Conservation (phyloP, 495 filamentous ascomycete species). For the Podospora pseudoanserina region DNA sequence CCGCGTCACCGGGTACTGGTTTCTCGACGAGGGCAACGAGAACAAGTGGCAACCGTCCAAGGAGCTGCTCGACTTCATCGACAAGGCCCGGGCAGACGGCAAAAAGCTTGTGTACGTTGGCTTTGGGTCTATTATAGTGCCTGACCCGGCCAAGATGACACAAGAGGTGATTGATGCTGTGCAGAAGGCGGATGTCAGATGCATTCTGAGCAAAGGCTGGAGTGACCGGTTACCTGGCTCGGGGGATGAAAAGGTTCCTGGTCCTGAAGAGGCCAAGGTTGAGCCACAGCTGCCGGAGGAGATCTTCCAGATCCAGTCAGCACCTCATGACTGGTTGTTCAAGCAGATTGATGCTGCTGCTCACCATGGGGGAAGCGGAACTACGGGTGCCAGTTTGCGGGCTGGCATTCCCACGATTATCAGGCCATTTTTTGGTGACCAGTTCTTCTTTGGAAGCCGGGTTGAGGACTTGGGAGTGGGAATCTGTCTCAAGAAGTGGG, state of each 20-base stretch:
- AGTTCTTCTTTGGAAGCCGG: slow-evolving; percentile 89
- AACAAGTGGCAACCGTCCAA: slow-evolving; percentile 64
- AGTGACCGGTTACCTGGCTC: slow-evolving; percentile 63
- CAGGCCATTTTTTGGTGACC: slow-evolving; percentile 96
- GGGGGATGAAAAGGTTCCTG: slow-evolving; percentile 43
- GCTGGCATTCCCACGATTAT: slow-evolving; percentile 93
- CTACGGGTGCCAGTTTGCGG: slow-evolving; percentile 88
- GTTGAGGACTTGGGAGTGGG: slow-evolving; percentile 93
- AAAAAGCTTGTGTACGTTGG: slow-evolving; percentile 97
- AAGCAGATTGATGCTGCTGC: slow-evolving; percentile 88
- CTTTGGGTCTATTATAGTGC: slow-evolving; percentile 94
- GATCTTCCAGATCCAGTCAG: slow-evolving; percentile 83
- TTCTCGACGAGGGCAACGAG: slow-evolving; percentile 74
- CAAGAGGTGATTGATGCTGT: slow-evolving; percentile 87
- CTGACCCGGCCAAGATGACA: slow-evolving; percentile 82
- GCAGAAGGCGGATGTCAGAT: slow-evolving; percentile 86
- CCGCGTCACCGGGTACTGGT: slow-evolving; percentile 96
- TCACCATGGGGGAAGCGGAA: slow-evolving; percentile 93
- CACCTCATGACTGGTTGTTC: slow-evolving; percentile 97
- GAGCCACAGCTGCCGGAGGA: slow-evolving; percentile 75
- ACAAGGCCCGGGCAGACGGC: slow-evolving; percentile 67
- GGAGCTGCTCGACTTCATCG: slow-evolving; percentile 77
- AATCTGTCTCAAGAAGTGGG: slow-evolving; percentile 83
- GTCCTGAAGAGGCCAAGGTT: slow-evolving; percentile 33
- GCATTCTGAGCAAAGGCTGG: slow-evolving; percentile 98